These are phyloP conservation scores for Sungouiella blattae DNA, from an alignment of 805 yeast species.

Conservation along the genomic window DNA sequence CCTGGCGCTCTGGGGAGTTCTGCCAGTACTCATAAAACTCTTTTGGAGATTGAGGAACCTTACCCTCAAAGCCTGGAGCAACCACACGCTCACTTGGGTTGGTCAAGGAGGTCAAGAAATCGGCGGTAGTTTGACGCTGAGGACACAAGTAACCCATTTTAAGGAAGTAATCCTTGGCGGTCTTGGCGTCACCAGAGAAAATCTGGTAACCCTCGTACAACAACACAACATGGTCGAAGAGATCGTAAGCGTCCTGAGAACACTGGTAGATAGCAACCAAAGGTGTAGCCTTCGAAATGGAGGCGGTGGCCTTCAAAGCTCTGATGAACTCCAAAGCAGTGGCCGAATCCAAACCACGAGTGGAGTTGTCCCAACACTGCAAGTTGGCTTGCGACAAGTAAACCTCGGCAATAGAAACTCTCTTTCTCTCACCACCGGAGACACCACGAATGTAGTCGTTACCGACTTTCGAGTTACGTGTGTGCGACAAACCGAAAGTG, in stretches of 20 bases:
- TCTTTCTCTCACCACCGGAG: constrained; percentile 83
- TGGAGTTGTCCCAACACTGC: constrained; percentile 78
- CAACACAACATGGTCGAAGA: constrained; percentile 61
- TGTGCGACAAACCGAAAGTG: constrained; percentile 58
- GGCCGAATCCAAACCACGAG: constrained; percentile 82
- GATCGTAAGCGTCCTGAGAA: constrained; percentile 60
- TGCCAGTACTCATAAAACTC: constrained; percentile 37
- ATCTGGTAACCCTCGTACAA: constrained; percentile 57
- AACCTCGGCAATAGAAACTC: constrained; percentile 82
- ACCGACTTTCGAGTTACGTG: constrained; percentile 59
- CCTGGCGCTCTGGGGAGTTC: constrained; percentile 39
- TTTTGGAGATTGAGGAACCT: constrained; percentile 39
- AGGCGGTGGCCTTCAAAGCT: constrained; percentile 62
- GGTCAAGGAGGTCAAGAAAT: constrained; percentile 54
- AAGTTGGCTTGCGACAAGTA: constrained; percentile 60
- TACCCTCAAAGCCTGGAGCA: constrained; percentile 39
- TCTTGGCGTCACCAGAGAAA: constrained; percentile 44
- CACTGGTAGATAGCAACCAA: constrained; percentile 66
- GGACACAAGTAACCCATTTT: constrained; percentile 58
- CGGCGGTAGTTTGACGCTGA: constrained; percentile 57
- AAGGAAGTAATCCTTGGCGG: constrained; percentile 47
- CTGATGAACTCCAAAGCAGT: constrained; percentile 74
- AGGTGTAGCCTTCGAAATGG: constrained; percentile 48
- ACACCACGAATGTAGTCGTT: constrained; percentile 66
- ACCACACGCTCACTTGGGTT: constrained; percentile 49